Percentiles rank a stretch among this genome's conserved stretches.
These are phyloP conservation scores for Daldinia vernicosa DNA, from an alignment of 495 filamentous ascomycete species.

Conservation along the genomic window DNA sequence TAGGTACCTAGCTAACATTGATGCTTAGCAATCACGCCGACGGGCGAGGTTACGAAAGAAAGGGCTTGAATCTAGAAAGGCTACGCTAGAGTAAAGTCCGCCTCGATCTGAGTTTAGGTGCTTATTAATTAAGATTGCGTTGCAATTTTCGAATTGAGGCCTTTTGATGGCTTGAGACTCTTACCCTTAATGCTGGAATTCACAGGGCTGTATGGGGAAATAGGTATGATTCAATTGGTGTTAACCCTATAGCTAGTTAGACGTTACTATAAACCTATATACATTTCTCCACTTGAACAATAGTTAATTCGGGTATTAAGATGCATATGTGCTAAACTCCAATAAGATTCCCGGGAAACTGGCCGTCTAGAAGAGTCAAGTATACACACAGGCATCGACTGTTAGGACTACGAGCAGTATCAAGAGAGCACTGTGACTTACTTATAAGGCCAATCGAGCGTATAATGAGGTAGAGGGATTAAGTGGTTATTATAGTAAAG, in stretches of 20 bases:
- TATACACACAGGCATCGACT: no score
- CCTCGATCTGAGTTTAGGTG: neutral
- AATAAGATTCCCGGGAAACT: neutral
- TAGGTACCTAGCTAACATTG: constrained; percentile 1
- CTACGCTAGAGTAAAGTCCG: constrained; percentile 6
- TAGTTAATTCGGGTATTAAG: neutral
- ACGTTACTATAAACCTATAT: neutral
- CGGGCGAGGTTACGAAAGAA: constrained; percentile 16
- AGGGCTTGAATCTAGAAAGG: constrained; percentile 9
- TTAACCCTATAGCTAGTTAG: neutral
- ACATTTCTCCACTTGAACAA: neutral
- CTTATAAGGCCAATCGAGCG: no score
- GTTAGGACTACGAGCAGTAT: neutral
- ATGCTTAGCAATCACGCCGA: constrained; percentile 27
- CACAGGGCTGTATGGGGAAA: neutral
- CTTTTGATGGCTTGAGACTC: neutral
- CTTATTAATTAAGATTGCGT: neutral
- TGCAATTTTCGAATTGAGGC: neutral
- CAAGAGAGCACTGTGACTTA: no score
- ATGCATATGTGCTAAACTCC: neutral
- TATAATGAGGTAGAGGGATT: no score
- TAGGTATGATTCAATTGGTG: neutral
- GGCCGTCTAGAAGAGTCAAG: neutral
- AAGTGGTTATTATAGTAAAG: no score
- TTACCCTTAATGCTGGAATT: neutral